These are phyloP conservation scores for Aspergillus sp. DNA, from an alignment of 2,329 filamentous ascomycete genomes.

Conservation along the genomic window DNA sequence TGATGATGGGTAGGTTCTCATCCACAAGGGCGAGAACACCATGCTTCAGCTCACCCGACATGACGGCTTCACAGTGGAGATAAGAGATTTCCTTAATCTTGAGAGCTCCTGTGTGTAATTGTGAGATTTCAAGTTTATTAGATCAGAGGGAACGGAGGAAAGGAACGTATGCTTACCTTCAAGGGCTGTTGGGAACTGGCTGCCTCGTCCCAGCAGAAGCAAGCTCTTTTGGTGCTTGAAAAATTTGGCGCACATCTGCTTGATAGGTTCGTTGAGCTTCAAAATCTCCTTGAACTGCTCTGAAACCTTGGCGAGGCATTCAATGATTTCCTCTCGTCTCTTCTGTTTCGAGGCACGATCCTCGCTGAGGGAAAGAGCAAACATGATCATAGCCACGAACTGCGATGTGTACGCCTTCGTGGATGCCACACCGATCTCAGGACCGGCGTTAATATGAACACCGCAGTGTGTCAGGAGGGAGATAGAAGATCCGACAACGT, in stretches of 20 bases:
- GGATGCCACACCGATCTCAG: slow-evolving; percentile 96
- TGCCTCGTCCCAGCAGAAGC: slow-evolving; percentile 85
- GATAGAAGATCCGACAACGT: slow-evolving; percentile 97
- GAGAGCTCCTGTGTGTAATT: slow-evolving; percentile 56
- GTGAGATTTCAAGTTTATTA: not conserved
- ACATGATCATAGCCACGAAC: slow-evolving; percentile 99
- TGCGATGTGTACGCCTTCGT: slow-evolving; percentile 99
- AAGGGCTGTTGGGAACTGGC: slow-evolving; percentile 89
- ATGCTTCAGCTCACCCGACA: slow-evolving; percentile 99
- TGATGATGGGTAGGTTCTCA: slow-evolving; percentile 97
- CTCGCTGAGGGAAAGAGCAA: slow-evolving; percentile 90
- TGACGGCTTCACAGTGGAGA: slow-evolving; percentile 98
- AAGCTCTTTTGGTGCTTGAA: slow-evolving; percentile 98
- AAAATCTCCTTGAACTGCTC: slow-evolving; percentile 88
- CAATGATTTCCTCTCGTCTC: slow-evolving; percentile 92
- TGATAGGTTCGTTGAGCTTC: slow-evolving; percentile 86
- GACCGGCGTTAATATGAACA: slow-evolving; percentile 98
- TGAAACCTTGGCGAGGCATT: slow-evolving; percentile 79
- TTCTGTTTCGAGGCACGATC: slow-evolving; percentile 91
- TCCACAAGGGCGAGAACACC: slow-evolving; percentile 95
- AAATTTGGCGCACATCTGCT: slow-evolving; percentile 81
- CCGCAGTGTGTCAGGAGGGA: slow-evolving; percentile 98
- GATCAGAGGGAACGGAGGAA: not conserved
- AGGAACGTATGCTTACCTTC: slow-evolving; percentile 54
- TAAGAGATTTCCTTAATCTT: slow-evolving; percentile 99